Evolutionary conservation across 108 stramenopile species (phyloP).

Genomic region (Phaeodactylum tricornutum): DNA sequence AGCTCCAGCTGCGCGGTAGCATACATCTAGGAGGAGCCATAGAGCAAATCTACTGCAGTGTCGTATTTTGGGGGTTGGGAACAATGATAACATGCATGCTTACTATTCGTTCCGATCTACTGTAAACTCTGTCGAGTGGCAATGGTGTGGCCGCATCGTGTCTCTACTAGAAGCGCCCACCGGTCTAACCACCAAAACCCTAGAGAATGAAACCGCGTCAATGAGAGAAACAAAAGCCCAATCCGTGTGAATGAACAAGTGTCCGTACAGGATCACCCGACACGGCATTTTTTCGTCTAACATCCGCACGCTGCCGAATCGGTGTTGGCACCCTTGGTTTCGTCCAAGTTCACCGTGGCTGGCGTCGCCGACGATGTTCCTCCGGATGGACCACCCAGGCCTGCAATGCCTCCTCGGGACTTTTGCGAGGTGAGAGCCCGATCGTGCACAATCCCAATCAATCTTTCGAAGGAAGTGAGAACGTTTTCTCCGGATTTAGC

Average conservation of each 20-base stretch:
- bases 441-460: slow-evolving; percentile 83
- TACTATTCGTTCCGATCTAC: too few species aligned
- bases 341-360: slow-evolving; percentile 34
- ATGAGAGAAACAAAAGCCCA: too few species aligned
- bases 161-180: too few species aligned
- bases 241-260: too few species aligned
- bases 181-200: too few species aligned
- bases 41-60: background rate
- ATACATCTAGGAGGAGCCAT: background rate
- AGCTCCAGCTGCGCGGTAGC: too few species aligned
- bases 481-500: slow-evolving; percentile 81
- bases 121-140: too few species aligned
- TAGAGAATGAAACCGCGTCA: too few species aligned
- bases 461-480: slow-evolving; percentile 66
- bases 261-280: too few species aligned
- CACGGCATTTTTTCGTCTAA: too few species aligned
- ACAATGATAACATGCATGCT: slow-evolving; percentile 2
- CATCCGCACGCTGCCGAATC: slow-evolving; percentile 42
- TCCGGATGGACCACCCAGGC: slow-evolving; percentile 18
- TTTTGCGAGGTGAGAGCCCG: slow-evolving; percentile 47
- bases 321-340: slow-evolving; percentile 3
- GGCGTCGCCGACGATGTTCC: background rate
- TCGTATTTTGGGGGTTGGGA: background rate
- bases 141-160: too few species aligned
- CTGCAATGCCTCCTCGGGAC: slow-evolving; percentile 41